Conservation (phyloP, 257 asterid species). For the Coffea canephora region DNA sequence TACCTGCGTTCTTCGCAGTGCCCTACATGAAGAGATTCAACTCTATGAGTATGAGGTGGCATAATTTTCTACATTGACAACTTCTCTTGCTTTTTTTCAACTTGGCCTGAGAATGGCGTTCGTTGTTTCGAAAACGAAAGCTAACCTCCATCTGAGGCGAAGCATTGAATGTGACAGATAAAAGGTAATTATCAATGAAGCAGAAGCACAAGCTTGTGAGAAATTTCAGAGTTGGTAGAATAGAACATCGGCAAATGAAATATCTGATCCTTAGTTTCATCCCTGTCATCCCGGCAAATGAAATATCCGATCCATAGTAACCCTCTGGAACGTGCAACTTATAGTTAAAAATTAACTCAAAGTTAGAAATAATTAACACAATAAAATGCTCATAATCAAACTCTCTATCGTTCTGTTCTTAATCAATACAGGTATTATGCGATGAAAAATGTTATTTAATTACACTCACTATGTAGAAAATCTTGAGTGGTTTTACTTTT, state of each 20-base stretch:
- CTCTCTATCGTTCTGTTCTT: too few relatives aligned
- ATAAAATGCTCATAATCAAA: too few relatives aligned
- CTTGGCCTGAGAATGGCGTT: not conserved
- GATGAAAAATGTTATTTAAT: too few relatives aligned
- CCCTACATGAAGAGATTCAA: not conserved
- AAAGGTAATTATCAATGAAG: not conserved
- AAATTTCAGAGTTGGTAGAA: not conserved
- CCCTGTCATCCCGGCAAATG: not conserved
- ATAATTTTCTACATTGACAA: not conserved
- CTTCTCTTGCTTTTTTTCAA: not conserved
- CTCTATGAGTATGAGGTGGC: slow-evolving; percentile 3
- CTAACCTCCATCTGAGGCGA: not conserved
- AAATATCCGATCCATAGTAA: too few relatives aligned
- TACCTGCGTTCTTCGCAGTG: not conserved
- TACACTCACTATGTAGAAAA: too few relatives aligned
- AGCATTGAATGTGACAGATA: not conserved
- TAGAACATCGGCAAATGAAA: not conserved
- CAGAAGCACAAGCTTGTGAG: not conserved
- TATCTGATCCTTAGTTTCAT: not conserved
- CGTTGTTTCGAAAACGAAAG: not conserved
- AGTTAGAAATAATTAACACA: too few relatives aligned
- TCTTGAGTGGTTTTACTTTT: too few relatives aligned
- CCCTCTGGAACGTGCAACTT: too few relatives aligned
- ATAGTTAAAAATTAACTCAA: too few relatives aligned
- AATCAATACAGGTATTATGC: too few relatives aligned